Conservation (phyloP, 2,329 filamentous ascomycete species). For the Neopestalotiopsis rosae region DNA sequence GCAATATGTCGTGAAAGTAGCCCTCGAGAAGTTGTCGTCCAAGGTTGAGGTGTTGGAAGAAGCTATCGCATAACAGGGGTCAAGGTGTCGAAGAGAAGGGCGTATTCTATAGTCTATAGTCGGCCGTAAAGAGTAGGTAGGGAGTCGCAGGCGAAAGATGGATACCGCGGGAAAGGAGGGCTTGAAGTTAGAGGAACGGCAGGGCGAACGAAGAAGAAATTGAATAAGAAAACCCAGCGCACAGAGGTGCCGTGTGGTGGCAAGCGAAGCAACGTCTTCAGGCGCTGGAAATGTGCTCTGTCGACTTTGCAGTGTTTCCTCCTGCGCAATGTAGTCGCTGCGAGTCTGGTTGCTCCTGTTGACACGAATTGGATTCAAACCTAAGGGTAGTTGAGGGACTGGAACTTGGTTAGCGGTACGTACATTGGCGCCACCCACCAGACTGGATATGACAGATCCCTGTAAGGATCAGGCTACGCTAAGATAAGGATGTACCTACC, state of each 20-base stretch:
- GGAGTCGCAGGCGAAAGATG: background rate
- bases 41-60: background rate
- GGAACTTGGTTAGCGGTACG: background rate
- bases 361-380: constrained; percentile 18
- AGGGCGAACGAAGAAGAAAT: background rate
- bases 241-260: background rate
- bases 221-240: background rate
- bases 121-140: constrained; percentile 4
- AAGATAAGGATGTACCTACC: background rate
- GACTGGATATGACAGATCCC: background rate
- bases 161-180: background rate
- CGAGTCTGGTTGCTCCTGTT: background rate
- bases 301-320: background rate
- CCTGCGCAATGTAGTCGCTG: background rate
- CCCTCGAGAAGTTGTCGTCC: background rate
- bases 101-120: background rate
- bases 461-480: background rate
- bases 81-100: background rate
- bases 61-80: constrained; percentile 10
- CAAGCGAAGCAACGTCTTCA: background rate
- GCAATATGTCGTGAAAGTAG: constrained; percentile 16
- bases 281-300: background rate
- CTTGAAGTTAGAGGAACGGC: background rate
- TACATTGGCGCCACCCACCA: background rate
- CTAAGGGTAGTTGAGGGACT: background rate